Evolutionary conservation across 1,284 basidiomycete genomes (phyloP), one percentile per base, ranked within the genome.

Genomic region (Cryptococcus sp.): DNA sequence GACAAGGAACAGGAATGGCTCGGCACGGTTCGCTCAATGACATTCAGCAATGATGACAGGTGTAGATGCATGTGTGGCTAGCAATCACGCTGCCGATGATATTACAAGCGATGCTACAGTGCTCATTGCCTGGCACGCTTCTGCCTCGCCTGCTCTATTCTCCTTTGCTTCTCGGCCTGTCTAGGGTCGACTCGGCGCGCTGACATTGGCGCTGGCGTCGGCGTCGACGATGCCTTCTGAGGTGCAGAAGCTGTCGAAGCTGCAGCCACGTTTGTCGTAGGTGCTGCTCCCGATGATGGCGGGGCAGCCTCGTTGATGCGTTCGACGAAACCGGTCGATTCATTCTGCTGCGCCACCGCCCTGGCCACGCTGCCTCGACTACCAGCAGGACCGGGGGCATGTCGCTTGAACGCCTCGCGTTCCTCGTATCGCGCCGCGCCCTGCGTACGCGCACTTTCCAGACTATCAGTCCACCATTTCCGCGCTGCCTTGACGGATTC

Each of bases 111-210:
- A 35, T 35, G 30, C 13, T 2, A 35, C 13, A 35, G 30, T 35
- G 30, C 5, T 57, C 50, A 64, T 39, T 51, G 54, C 50, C 57
- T 52, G 23, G 57, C 30, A 19, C 68, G 57, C 59, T 61, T 68
- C 54, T 61, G 65, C 47, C 68, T 63, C 8, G 70, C 70, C 27
- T 62, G 65, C n/a, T 58, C 63, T 27, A 71, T 59, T 45, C 70
- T 60, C 58, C 63, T 59, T 54, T 60, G 56, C 59, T 65, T 69
- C 47, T 60, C 63, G 38, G 62, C 58, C 50, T 66, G 63, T 54
- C 63, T 53, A n/a, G 56, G 51, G 35, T 45, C 51, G 5, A 54
- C 42, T 25, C 17, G 25, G 30, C 40, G 25, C 1, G 38, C 23
- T 17, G 20, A 20, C 15, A 42, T 3, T 30, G 51, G 22, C 17